Conservation (phyloP, 176 grass and related monocot genomes). For the Ensete ventricosum region DNA sequence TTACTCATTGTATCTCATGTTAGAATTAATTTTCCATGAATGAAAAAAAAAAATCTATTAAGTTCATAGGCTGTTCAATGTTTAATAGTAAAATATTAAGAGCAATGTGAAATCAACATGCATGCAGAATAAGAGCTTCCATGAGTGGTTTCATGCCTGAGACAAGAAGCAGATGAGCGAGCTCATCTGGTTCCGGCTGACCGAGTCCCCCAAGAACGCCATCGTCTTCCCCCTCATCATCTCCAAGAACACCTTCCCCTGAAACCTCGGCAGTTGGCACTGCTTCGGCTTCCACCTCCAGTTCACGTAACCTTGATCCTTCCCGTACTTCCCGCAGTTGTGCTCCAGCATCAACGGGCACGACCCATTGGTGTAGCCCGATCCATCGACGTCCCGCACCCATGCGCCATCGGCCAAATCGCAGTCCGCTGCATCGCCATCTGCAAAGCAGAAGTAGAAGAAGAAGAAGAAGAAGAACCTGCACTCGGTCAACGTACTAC, state of each 20-base stretch:
- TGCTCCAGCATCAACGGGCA: slow-evolving; percentile 38
- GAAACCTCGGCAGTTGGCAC: slow-evolving; percentile 40
- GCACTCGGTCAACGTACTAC: too few relatives aligned
- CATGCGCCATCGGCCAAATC: slow-evolving; percentile 47
- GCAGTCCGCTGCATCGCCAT: slow-evolving; percentile 17
- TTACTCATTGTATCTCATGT: too few relatives aligned
- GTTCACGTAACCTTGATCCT: slow-evolving; percentile 49
- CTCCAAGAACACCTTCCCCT: slow-evolving; percentile 37
- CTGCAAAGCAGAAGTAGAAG: background rate
- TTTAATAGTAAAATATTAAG: too few relatives aligned
- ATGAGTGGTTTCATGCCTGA: slow-evolving; percentile 5
- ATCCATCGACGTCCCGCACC: slow-evolving; percentile 31
- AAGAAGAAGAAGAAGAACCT: background rate
- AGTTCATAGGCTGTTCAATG: too few relatives aligned
- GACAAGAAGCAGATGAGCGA: slow-evolving; percentile 60
- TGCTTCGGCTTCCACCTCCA: slow-evolving; percentile 49
- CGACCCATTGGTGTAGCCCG: slow-evolving; percentile 38
- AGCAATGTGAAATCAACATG: too few relatives aligned
- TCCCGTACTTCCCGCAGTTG: slow-evolving; percentile 55
- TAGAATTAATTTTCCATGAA: too few relatives aligned
- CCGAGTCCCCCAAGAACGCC: slow-evolving; percentile 52
- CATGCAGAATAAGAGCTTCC: too few relatives aligned
- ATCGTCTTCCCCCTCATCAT: slow-evolving; percentile 38
- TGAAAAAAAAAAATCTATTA: too few relatives aligned
- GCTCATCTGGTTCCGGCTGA: slow-evolving; percentile 61